Conservation (phyloP, 1,139 yeast genomes). For the Hanseniaspora uvarum region DNA sequence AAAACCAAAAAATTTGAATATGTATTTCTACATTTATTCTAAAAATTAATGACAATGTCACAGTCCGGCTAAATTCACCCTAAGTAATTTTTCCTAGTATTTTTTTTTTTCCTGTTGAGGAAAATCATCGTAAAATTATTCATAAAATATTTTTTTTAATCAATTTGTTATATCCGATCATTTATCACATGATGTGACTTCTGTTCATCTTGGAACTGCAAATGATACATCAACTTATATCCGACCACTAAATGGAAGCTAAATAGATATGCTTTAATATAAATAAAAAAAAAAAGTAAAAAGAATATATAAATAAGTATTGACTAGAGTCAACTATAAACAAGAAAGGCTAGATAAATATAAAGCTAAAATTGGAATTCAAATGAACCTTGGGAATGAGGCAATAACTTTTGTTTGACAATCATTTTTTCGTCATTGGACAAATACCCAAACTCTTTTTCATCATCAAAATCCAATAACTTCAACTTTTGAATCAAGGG, state of each 20-base stretch:
- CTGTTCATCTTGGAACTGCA: no score
- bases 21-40: not conserved
- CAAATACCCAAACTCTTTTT: constrained; percentile 27
- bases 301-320: not conserved
- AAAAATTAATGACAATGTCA: no score
- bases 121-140: not conserved
- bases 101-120: not conserved
- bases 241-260: no score
- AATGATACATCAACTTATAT: no score
- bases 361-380: constrained; percentile 8
- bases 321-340: not conserved
- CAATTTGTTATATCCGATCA: not conserved
- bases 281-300: not conserved
- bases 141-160: not conserved
- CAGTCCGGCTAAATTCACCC: not conserved
- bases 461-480: constrained; percentile 25
- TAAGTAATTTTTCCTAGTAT: no score
- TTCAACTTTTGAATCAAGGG: constrained; percentile 23
- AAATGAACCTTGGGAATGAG: constrained; percentile 11
- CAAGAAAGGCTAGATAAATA: not conserved
- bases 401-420: constrained; percentile 21
- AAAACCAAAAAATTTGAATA: not conserved
- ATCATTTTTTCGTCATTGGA: constrained; percentile 25
- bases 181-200: not conserved
- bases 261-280: not conserved